Percentiles rank a stretch among this genome's conserved stretches.
Evolutionary conservation across 2,329 filamentous ascomycete genomes (phyloP).

Genomic region (Penicillium sp.): DNA sequence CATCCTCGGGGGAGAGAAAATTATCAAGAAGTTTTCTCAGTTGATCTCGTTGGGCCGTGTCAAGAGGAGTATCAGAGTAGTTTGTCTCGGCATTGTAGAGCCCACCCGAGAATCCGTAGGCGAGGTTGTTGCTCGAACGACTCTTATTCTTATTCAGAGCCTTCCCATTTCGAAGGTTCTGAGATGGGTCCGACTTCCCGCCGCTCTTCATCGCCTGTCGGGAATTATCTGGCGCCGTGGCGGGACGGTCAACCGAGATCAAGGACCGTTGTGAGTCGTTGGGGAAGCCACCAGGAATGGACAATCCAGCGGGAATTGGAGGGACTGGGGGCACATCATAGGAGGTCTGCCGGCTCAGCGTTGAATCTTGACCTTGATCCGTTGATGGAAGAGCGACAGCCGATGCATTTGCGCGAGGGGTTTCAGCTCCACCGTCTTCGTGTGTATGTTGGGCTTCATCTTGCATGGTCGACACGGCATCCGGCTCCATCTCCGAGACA

Average conservation of each 20-base stretch:
- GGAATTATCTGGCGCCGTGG: constrained; percentile 37
- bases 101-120: constrained; percentile 25
- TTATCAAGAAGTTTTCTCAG: constrained; percentile 44
- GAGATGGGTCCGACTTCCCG: constrained; percentile 21
- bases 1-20: constrained; percentile 36
- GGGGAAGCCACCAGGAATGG: constrained; percentile 49
- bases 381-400: constrained; percentile 20
- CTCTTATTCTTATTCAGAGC: constrained; percentile 41
- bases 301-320: constrained; percentile 47
- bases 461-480: constrained; percentile 33
- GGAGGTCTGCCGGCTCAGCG: constrained; percentile 19
- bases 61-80: constrained; percentile 20
- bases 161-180: constrained; percentile 26
- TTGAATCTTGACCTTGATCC: constrained; percentile 15
- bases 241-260: constrained; percentile 34
- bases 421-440: constrained; percentile 38
- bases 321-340: constrained; percentile 52
- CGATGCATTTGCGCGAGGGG: constrained; percentile 36
- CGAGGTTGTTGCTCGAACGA: constrained; percentile 38
- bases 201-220: constrained; percentile 27
- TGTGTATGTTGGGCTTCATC: constrained; percentile 29
- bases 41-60: constrained; percentile 35
- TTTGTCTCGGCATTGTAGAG: constrained; percentile 17
- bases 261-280: constrained; percentile 43
- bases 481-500: constrained; percentile 39